Conservation (phyloP, 768 basidiomycete genomes). For the Podaxis rugospora region DNA sequence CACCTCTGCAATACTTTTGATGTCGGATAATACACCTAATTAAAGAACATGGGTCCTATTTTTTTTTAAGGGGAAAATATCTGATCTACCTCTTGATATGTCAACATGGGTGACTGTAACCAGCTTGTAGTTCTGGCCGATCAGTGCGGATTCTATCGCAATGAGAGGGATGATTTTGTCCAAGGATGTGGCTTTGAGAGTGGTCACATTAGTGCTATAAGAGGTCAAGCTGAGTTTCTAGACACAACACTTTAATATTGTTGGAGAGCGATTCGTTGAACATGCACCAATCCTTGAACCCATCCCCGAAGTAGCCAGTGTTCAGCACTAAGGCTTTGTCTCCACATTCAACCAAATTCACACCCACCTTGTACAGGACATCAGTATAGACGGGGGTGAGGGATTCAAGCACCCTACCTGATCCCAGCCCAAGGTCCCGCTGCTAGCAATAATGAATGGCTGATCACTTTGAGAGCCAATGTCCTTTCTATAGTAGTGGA, state of each 20-base stretch:
- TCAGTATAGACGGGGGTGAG: neutral
- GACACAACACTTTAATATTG: neutral
- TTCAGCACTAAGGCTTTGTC: constrained; percentile 75
- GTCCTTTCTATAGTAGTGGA: constrained; percentile 45
- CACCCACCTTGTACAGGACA: constrained; percentile 49
- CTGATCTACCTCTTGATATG: constrained; percentile 58
- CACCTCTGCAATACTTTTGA: constrained; percentile 60
- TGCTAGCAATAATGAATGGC: constrained; percentile 82
- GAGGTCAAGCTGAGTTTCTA: constrained; percentile 49
- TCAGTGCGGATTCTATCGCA: constrained; percentile 59
- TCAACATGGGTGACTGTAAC: constrained; percentile 90
- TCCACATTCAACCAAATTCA: constrained; percentile 74
- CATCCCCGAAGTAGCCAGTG: constrained; percentile 88
- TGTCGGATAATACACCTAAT: constrained; percentile 64
- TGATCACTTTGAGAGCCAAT: constrained; percentile 64
- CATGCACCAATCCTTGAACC: constrained; percentile 73
- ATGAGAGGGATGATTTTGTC: constrained; percentile 55
- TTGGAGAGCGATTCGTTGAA: neutral
- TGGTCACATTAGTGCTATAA: constrained; percentile 78
- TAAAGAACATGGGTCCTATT: neutral
- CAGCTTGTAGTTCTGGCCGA: constrained; percentile 69
- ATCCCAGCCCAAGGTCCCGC: constrained; percentile 91
- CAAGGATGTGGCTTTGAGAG: constrained; percentile 58
- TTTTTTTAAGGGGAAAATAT: neutral
- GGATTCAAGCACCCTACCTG: constrained; percentile 17